Conservation (phyloP, 1,139 yeast species). For the Saccharomyces hybrid region DNA sequence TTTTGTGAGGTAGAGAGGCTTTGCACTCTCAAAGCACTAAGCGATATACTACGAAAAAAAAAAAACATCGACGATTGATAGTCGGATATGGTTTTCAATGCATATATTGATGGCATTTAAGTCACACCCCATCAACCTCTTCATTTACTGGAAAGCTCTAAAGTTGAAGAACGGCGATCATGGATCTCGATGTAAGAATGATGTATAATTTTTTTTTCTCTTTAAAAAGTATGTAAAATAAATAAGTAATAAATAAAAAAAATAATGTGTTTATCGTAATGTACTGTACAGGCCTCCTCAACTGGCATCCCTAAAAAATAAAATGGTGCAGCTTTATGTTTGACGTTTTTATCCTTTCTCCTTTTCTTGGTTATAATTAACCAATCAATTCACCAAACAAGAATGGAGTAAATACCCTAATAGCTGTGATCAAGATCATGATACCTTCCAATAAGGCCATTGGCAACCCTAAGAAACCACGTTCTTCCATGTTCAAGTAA, state of each 20-base stretch:
- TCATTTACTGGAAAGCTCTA: too few relatives aligned
- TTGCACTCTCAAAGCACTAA: too few relatives aligned
- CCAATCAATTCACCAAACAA: conserved; percentile 39
- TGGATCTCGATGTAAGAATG: too few relatives aligned
- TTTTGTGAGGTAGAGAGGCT: too few relatives aligned
- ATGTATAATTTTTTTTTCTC: too few relatives aligned
- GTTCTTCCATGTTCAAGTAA: conserved; percentile 54
- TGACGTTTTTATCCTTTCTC: not conserved
- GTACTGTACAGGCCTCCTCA: not conserved
- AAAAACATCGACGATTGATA: too few relatives aligned
- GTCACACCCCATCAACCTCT: too few relatives aligned
- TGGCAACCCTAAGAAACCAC: conserved; percentile 66
- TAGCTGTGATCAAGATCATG: conserved; percentile 65
- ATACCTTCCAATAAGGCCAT: conserved; percentile 64
- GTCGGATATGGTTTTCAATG: too few relatives aligned
- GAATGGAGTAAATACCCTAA: conserved; percentile 71
- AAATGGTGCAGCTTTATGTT: not conserved
- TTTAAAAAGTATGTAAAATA: not conserved
- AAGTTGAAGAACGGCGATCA: too few relatives aligned
- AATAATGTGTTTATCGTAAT: not conserved
- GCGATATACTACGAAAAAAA: too few relatives aligned
- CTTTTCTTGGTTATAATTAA: conserved; percentile 9
- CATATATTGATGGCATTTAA: too few relatives aligned
- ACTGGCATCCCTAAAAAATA: not conserved
- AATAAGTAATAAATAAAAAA: not conserved